phyloP scores from a whole-genome alignment of 2,329 filamentous ascomycete genomes.

The Xylaria sp. region DNA sequence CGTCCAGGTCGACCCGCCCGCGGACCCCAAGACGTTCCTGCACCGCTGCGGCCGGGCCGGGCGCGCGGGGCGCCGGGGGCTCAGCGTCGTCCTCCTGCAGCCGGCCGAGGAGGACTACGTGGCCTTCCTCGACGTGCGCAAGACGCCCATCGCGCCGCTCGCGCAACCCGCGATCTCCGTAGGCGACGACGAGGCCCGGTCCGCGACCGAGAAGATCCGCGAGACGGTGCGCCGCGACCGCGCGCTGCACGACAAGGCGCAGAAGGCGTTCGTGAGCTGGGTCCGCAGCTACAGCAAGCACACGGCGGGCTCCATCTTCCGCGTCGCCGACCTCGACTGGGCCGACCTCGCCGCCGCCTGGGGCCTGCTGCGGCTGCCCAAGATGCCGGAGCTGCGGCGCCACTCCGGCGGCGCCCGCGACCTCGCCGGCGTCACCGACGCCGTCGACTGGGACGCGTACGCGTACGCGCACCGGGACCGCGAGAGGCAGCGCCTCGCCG shows the following conservation, averaged over 20 bases:
- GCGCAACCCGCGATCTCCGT: slow-evolving; percentile 58
- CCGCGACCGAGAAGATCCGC: slow-evolving; percentile 63
- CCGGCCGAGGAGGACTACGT: slow-evolving; percentile 89
- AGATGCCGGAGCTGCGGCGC: slow-evolving; percentile 85
- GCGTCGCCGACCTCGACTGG: slow-evolving; percentile 82
- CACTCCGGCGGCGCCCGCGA: slow-evolving; percentile 75
- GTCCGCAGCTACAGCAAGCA: slow-evolving; percentile 90
- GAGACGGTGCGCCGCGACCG: slow-evolving; percentile 55
- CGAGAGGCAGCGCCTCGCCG: slow-evolving; percentile 65
- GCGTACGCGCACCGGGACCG: slow-evolving; percentile 72
- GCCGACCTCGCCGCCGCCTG: slow-evolving; percentile 76
- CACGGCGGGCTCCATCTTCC: slow-evolving; percentile 88
- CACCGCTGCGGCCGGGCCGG: slow-evolving; percentile 91
- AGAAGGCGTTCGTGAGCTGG: slow-evolving; percentile 92
- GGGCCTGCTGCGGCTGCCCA: slow-evolving; percentile 84
- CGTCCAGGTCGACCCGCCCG: slow-evolving; percentile 79
- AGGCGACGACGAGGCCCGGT: slow-evolving; percentile 62
- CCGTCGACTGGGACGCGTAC: slow-evolving; percentile 70
- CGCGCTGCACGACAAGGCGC: slow-evolving; percentile 79
- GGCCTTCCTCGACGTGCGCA: slow-evolving; percentile 80
- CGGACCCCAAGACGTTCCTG: slow-evolving; percentile 92
- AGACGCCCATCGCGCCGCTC: slow-evolving; percentile 76
- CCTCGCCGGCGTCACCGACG: too few species aligned
- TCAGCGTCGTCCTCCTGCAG: slow-evolving; percentile 84
- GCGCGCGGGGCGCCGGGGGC: slow-evolving; percentile 80